These are phyloP conservation scores for Tolypocladium album DNA, from an alignment of 2,329 filamentous ascomycete genomes.

Conservation along the genomic window DNA sequence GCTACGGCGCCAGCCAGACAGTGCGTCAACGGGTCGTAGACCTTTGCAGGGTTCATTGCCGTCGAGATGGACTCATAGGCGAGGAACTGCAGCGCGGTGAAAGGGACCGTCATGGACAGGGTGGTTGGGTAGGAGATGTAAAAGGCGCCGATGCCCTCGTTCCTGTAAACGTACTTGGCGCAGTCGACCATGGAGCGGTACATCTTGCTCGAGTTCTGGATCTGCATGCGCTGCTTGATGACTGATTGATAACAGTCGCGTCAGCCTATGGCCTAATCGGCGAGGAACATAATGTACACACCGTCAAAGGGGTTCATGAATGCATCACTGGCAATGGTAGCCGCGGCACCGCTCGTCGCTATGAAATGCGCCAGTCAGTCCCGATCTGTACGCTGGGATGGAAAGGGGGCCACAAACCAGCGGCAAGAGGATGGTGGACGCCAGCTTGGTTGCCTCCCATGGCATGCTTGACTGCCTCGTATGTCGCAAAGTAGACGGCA, in stretches of 20 bases:
- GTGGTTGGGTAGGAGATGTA: constrained; percentile 98
- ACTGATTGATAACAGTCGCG: constrained; percentile 41
- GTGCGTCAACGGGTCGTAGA: constrained; percentile 88
- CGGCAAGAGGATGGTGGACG: constrained; percentile 84
- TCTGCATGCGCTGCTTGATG: constrained; percentile 99
- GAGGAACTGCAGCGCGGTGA: constrained; percentile 93
- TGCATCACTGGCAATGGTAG: constrained; percentile 93
- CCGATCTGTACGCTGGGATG: not conserved
- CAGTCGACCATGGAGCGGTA: constrained; percentile 83
- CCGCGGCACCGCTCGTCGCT: constrained; percentile 89
- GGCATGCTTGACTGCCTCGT: constrained; percentile 91
- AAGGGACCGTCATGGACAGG: constrained; percentile 95
- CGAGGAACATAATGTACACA: constrained; percentile 31
- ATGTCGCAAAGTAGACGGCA: constrained; percentile 96
- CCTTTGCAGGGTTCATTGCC: constrained; percentile 73
- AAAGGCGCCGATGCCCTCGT: constrained; percentile 83
- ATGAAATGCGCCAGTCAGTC: constrained; percentile 3
- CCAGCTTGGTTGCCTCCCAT: constrained; percentile 86
- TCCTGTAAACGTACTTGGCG: constrained; percentile 75
- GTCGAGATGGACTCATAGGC: constrained; percentile 97
- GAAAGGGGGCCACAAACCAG: constrained; percentile 47
- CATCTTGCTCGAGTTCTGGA: constrained; percentile 79
- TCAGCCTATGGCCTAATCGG: not conserved
- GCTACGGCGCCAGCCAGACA: constrained; percentile 87
- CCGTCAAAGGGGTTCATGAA: constrained; percentile 99